Conservation (phyloP, 495 filamentous ascomycete species). For the Penicillium steckii region DNA sequence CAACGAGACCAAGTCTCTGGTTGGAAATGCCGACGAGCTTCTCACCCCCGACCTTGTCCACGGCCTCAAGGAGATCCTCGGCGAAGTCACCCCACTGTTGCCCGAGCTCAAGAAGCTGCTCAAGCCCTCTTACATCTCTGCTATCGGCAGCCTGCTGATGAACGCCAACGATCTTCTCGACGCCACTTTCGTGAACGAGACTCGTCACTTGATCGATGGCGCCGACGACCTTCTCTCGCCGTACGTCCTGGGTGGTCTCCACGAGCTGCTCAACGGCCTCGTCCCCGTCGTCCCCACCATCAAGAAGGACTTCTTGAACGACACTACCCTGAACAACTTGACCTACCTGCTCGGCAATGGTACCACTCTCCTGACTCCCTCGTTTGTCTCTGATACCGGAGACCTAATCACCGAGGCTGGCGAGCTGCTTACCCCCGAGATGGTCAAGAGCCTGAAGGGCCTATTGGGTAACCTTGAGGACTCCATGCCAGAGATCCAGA, state of each 20-base stretch:
- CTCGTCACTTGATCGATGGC: slow-evolving; percentile 34
- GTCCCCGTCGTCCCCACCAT: slow-evolving; percentile 26
- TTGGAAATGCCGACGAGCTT: slow-evolving; percentile 36
- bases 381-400: slow-evolving; percentile 31
- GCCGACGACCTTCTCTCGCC: slow-evolving; percentile 41
- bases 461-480: slow-evolving; percentile 30
- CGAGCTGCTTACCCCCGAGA: slow-evolving; percentile 32
- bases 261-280: slow-evolving; percentile 34
- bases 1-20: slow-evolving; percentile 31
- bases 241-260: slow-evolving; percentile 21
- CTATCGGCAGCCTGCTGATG: slow-evolving; percentile 20
- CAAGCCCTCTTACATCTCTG: slow-evolving; percentile 30
- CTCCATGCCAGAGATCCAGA: slow-evolving; percentile 26
- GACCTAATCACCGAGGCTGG: slow-evolving; percentile 35
- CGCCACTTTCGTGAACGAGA: slow-evolving; percentile 37
- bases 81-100: slow-evolving; percentile 32
- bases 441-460: slow-evolving; percentile 35
- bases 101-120: slow-evolving; percentile 35
- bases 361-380: slow-evolving; percentile 32
- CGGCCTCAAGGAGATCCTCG: slow-evolving; percentile 36
- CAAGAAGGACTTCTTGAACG: slow-evolving; percentile 31
- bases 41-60: slow-evolving; percentile 35
- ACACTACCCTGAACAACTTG: slow-evolving; percentile 33
- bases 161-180: slow-evolving; percentile 44
- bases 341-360: slow-evolving; percentile 38